These are phyloP conservation scores for Saururus chinensis DNA, from an alignment of 164 flowering plant genomes.

Conservation along the genomic window DNA sequence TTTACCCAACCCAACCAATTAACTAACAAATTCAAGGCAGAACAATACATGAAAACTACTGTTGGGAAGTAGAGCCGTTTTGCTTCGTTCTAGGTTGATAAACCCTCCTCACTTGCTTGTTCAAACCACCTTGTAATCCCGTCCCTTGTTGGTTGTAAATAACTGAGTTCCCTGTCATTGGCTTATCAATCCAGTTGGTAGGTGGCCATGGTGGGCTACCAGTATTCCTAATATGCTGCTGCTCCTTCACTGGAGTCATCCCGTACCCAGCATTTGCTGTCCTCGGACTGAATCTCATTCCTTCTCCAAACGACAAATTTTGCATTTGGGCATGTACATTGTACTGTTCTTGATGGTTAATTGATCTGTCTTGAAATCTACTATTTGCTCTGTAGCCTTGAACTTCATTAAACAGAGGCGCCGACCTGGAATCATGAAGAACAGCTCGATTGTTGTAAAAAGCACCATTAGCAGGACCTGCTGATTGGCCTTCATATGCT, in stretches of 20 bases:
- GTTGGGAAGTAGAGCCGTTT: not conserved
- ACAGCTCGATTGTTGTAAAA: conserved; percentile 24
- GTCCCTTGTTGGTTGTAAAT: conserved; percentile 23
- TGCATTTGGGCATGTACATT: conserved; percentile 35
- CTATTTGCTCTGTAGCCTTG: conserved; percentile 27
- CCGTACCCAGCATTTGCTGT: conserved; percentile 19
- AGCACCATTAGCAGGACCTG: conserved; percentile 20
- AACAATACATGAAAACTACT: not conserved
- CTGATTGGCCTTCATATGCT: conserved; percentile 39
- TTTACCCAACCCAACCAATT: not conserved
- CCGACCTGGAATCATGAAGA: conserved; percentile 22
- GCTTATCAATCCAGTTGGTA: conserved; percentile 47
- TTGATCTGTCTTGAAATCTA: conserved; percentile 27
- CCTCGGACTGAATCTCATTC: conserved; percentile 14
- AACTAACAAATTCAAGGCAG: not conserved
- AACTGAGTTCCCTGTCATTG: conserved; percentile 17
- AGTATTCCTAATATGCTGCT: conserved; percentile 15
- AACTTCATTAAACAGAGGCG: conserved; percentile 21
- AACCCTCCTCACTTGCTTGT: conserved; percentile 43
- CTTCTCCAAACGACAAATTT: conserved; percentile 38
- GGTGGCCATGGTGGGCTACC: conserved; percentile 59
- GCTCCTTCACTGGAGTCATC: conserved; percentile 4
- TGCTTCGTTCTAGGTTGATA: conserved; percentile 37
- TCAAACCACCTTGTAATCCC: conserved; percentile 12
- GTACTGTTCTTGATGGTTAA: conserved; percentile 20